These are phyloP conservation scores for Colletotrichum lindemuthianum DNA, from an alignment of 2,329 filamentous ascomycete genomes.

Conservation along the genomic window DNA sequence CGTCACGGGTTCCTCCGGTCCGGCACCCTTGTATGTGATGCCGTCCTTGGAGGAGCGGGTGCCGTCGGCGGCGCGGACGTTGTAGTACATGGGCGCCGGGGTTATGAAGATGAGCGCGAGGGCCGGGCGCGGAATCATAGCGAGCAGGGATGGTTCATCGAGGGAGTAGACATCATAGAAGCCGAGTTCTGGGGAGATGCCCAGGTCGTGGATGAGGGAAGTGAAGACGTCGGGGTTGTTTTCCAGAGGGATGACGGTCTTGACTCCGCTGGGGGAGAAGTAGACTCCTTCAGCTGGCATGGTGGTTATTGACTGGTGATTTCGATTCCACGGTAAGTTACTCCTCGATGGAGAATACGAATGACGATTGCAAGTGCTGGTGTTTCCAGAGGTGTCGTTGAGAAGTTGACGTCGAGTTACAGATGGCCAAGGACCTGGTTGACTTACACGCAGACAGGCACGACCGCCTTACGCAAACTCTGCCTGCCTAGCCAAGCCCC, in stretches of 20 bases:
- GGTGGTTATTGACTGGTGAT: neutral
- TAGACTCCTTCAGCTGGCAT: conserved; percentile 44
- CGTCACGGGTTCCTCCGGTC: conserved; percentile 69
- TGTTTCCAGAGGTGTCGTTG: no score
- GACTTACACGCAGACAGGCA: no score
- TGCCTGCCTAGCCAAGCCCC: no score
- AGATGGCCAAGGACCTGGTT: no score
- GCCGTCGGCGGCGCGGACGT: conserved; percentile 43
- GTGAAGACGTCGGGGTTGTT: conserved; percentile 84
- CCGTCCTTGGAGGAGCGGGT: conserved; percentile 36
- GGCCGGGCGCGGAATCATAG: conserved; percentile 79
- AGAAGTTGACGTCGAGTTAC: no score
- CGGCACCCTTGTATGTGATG: conserved; percentile 45
- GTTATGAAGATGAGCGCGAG: conserved; percentile 84
- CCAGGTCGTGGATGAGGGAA: conserved; percentile 75
- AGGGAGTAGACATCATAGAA: conserved; percentile 89
- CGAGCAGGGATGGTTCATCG: conserved; percentile 79
- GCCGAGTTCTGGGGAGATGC: conserved; percentile 71
- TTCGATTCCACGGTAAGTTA: neutral
- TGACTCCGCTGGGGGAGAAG: conserved; percentile 44
- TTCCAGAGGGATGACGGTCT: conserved; percentile 54
- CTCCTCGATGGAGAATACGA: no score
- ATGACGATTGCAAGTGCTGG: no score
- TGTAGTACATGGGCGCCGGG: conserved; percentile 65
- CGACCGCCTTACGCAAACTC: no score